Conservation (phyloP, 2,329 filamentous ascomycete genomes). For the Escovopsis sp. region DNA sequence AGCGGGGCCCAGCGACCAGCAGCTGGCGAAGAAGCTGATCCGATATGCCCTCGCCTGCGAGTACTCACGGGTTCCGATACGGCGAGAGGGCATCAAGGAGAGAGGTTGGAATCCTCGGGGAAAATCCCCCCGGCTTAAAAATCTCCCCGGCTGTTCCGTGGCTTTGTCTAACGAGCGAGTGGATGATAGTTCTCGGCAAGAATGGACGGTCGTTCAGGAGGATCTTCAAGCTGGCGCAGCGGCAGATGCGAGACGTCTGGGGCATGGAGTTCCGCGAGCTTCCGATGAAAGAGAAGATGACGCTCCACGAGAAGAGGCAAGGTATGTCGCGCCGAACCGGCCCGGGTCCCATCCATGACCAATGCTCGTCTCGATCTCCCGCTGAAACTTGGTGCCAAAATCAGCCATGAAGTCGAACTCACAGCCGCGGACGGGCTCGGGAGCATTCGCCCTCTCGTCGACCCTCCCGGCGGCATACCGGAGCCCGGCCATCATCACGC, state of each 20-base stretch:
- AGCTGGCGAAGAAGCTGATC: constrained; percentile 51
- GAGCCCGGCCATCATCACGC: constrained; percentile 49
- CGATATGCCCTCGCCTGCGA: constrained; percentile 54
- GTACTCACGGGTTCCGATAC: constrained; percentile 44
- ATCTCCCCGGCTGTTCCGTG: too few relatives aligned
- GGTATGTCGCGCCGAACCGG: constrained; percentile 27
- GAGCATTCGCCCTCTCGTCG: constrained; percentile 64
- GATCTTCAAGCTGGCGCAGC: constrained; percentile 66
- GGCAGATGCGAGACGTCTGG: constrained; percentile 54
- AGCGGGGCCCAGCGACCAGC: constrained; percentile 24
- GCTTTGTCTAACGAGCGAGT: constrained; percentile 4
- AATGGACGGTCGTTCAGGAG: constrained; percentile 55
- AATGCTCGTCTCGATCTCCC: not conserved
- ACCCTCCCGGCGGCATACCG: constrained; percentile 56
- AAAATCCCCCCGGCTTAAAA: too few relatives aligned
- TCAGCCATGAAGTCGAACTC: constrained; percentile 29
- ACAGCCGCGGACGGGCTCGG: constrained; percentile 42
- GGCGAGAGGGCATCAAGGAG: constrained; percentile 46
- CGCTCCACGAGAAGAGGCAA: constrained; percentile 61
- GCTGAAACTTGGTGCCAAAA: not conserved
- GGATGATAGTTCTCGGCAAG: constrained; percentile 49
- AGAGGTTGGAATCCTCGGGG: constrained; percentile 30
- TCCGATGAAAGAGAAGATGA: constrained; percentile 65
- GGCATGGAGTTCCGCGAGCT: constrained; percentile 90
- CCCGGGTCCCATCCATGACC: not conserved